Evolutionary conservation across 768 basidiomycete genomes (phyloP).

Genomic region (Boletus subparvulus): DNA sequence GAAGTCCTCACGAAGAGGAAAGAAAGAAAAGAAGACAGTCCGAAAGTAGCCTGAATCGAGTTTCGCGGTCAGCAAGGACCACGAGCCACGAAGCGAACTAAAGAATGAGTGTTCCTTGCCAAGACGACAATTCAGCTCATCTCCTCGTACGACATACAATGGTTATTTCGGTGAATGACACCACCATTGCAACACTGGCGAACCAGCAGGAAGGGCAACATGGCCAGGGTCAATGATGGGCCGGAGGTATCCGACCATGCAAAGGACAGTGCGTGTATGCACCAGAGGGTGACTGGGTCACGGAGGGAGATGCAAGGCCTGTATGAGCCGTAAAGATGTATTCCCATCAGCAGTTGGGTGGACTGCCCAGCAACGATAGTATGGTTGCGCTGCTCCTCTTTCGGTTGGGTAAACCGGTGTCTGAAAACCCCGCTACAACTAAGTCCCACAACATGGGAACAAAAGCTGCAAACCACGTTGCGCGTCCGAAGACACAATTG

Average conservation of each 20-base stretch:
- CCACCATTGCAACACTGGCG: constrained; percentile 1
- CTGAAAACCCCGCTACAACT: constrained; percentile 1
- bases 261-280: constrained; percentile 2
- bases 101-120: constrained; percentile 13
- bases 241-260: background rate
- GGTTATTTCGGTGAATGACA: background rate
- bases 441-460: background rate
- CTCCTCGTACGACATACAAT: constrained; percentile 20
- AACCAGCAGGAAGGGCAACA: constrained; percentile 10
- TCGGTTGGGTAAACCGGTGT: background rate
- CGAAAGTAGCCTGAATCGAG: constrained; percentile 39
- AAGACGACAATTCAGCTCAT: background rate
- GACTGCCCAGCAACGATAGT: background rate
- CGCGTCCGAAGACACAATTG: constrained; percentile 12
- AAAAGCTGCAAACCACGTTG: background rate
- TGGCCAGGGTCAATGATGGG: background rate
- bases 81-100: constrained; percentile 32
- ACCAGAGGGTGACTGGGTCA: constrained; percentile 10
- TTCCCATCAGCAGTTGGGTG: background rate
- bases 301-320: background rate
- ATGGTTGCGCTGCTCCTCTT: constrained; percentile 2
- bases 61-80: constrained; percentile 16
- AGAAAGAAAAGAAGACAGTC: constrained; percentile 14
- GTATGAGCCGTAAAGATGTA: background rate
- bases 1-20: constrained; percentile 17